Conservation (phyloP, 176 grass and related monocot genomes). For the Cenchrus americanus region DNA sequence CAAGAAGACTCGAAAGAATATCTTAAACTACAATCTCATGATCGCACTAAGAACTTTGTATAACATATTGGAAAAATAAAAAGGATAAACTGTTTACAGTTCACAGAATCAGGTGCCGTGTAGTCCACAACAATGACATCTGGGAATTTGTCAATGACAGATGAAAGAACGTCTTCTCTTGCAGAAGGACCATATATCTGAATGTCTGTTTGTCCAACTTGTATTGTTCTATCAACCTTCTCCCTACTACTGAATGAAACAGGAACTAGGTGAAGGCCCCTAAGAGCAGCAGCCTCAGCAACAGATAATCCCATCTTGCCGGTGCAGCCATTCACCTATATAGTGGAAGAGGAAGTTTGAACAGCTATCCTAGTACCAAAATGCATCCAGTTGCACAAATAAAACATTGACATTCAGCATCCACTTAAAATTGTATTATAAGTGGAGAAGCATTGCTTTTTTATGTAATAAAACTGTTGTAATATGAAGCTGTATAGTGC, state of each 20-base stretch:
- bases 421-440: not conserved
- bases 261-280: slow-evolving; percentile 79
- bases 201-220: slow-evolving; percentile 56
- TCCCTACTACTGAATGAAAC: slow-evolving; percentile 82
- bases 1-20: not conserved
- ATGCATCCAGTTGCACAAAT: not conserved
- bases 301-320: slow-evolving; percentile 83
- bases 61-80: not conserved
- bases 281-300: slow-evolving; percentile 62
- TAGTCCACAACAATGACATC: slow-evolving; percentile 90
- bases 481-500: not conserved
- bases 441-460: not conserved
- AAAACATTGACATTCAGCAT: slow-evolving; percentile 12
- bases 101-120: slow-evolving; percentile 76
- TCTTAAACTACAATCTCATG: not conserved
- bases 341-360: slow-evolving; percentile 7
- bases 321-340: slow-evolving; percentile 91
- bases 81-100: slow-evolving; percentile 60
- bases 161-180: slow-evolving; percentile 80
- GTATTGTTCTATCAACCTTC: slow-evolving; percentile 59
- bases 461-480: not conserved
- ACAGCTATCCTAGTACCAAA: slow-evolving; percentile 20
- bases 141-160: slow-evolving; percentile 63
- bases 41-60: slow-evolving; percentile 10
- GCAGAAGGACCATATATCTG: slow-evolving; percentile 69